Conservation (phyloP, 164 flowering plant genomes). For the Vitis rotundifolia region DNA sequence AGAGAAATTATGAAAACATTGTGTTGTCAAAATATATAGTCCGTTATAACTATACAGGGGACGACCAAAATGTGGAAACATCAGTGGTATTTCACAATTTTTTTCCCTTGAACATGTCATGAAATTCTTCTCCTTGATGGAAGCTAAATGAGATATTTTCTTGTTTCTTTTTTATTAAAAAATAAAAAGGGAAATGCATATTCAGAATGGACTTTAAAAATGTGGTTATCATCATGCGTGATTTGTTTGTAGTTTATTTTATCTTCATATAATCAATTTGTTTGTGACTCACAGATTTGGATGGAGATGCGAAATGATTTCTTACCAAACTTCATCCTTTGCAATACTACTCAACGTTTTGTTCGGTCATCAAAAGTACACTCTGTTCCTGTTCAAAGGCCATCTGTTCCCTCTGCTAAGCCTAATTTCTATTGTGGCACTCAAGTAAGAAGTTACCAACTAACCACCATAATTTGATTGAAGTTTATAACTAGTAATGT, state of each 20-base stretch:
- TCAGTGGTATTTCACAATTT: too few relatives aligned
- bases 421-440: slow-evolving; percentile 95
- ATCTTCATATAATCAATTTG: slow-evolving; percentile 3
- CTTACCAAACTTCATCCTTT: slow-evolving; percentile 92
- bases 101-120: too few relatives aligned
- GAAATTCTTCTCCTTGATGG: too few relatives aligned
- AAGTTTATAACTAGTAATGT: not conserved
- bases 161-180: too few relatives aligned
- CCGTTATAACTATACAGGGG: too few relatives aligned
- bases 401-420: slow-evolving; percentile 87
- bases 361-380: slow-evolving; percentile 74
- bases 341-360: slow-evolving; percentile 97
- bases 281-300: slow-evolving; percentile 64
- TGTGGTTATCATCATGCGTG: not conserved
- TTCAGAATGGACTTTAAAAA: not conserved
- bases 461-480: not conserved
- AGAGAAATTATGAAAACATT: too few relatives aligned
- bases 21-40: too few relatives aligned
- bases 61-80: too few relatives aligned
- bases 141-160: too few relatives aligned
- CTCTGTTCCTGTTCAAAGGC: slow-evolving; percentile 78
- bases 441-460: slow-evolving; percentile 55
- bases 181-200: too few relatives aligned
- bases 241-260: not conserved
- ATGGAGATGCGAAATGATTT: slow-evolving; percentile 96